A percentile compares a stretch with the other conserved stretches of the same genome.
phyloP scores from a whole-genome alignment of 1,284 basidiomycete genomes.

The Moniliella sp. region DNA sequence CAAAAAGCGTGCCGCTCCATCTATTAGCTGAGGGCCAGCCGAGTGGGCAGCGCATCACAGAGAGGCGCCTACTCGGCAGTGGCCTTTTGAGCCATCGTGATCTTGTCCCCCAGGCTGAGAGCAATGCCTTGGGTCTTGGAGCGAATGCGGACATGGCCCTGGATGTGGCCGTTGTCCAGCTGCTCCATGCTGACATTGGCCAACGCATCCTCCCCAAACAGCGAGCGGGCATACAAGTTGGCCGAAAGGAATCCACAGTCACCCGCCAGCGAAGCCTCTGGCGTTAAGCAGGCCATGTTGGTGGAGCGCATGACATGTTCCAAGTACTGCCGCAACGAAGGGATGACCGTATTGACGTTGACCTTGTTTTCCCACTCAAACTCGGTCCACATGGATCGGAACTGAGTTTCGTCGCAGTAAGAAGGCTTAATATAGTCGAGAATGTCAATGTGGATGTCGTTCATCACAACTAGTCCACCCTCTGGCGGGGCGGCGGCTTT shows the following conservation, averaged over 20 bases:
- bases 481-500: constrained; percentile 9
- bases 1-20: too few relatives aligned
- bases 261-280: constrained; percentile 67
- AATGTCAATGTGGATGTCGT: constrained; percentile 95
- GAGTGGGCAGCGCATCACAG: too few relatives aligned
- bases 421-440: constrained; percentile 99
- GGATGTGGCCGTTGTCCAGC: constrained; percentile 43
- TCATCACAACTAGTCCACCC: constrained; percentile 63
- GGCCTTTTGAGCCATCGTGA: constrained; percentile 34
- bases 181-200: constrained; percentile 87
- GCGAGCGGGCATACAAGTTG: constrained; percentile 71
- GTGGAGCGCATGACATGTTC: constrained; percentile 62
- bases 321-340: constrained; percentile 61
- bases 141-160: constrained; percentile 29
- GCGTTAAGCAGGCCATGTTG: constrained; percentile 89
- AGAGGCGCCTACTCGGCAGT: too few relatives aligned
- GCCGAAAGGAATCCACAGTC: constrained; percentile 82
- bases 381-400: constrained; percentile 72
- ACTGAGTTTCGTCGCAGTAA: constrained; percentile 81
- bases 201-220: constrained; percentile 90
- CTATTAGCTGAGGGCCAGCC: too few relatives aligned
- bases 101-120: constrained; percentile 70
- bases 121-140: constrained; percentile 45
- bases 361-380: constrained; percentile 97
- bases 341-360: constrained; percentile 62